Conservation (phyloP, 176 grass and related monocot species). For the Typha latifolia region DNA sequence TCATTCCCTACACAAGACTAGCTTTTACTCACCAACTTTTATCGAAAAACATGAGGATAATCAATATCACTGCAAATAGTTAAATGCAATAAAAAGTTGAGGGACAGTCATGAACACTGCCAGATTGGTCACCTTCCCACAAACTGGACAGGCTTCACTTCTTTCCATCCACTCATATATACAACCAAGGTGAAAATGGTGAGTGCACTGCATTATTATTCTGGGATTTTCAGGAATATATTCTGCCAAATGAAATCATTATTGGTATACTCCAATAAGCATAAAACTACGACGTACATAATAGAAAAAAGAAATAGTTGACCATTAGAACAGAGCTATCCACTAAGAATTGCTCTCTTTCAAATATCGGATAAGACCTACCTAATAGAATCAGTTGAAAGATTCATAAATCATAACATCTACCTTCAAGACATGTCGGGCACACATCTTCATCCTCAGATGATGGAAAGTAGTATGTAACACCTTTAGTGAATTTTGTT, state of each 20-base stretch:
- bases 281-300: no score
- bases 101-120: not conserved
- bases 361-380: not conserved
- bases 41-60: not conserved
- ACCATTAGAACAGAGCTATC: not conserved
- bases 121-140: constrained; percentile 64
- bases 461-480: constrained; percentile 52
- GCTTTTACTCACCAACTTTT: no score
- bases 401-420: not conserved
- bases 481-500: constrained; percentile 43
- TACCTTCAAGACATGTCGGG: constrained; percentile 98
- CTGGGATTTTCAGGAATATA: constrained; percentile 80
- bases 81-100: constrained; percentile 7
- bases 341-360: not conserved
- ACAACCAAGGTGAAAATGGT: constrained; percentile 96
- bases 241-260: constrained; percentile 42
- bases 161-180: constrained; percentile 99
- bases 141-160: constrained; percentile 91
- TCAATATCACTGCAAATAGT: not conserved
- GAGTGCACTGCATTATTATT: constrained; percentile 82
- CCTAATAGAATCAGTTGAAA: no score
- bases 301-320: not conserved
- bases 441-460: constrained; percentile 94
- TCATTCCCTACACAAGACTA: not conserved
- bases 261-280: not conserved